Conservation (phyloP, 208 protist species). For the Leishmania lainsoni region DNA sequence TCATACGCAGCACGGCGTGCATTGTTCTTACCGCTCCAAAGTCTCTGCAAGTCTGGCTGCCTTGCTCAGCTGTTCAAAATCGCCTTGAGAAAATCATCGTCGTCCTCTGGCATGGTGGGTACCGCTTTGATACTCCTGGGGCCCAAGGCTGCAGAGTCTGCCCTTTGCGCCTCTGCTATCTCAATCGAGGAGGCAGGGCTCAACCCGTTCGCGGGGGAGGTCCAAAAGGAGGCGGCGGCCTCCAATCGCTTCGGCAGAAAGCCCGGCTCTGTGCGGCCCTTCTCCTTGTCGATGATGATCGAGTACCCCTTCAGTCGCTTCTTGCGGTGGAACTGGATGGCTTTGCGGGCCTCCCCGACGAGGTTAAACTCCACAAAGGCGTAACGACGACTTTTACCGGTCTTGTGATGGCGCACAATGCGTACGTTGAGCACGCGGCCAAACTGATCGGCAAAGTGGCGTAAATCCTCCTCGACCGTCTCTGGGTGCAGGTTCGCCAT, state of each 20-base stretch:
- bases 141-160: neutral
- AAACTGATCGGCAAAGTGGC: slow-evolving; percentile 84
- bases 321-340: slow-evolving; percentile 51
- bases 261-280: slow-evolving; percentile 54
- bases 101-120: slow-evolving; percentile 30
- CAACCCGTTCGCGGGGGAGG: neutral
- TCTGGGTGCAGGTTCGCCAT: slow-evolving; percentile 68
- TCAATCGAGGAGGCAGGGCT: neutral
- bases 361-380: slow-evolving; percentile 85
- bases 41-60: neutral
- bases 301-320: slow-evolving; percentile 64
- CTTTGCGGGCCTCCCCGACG: slow-evolving; percentile 65
- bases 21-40: neutral
- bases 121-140: neutral
- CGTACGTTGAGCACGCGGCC: slow-evolving; percentile 71
- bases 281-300: slow-evolving; percentile 74
- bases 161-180: neutral
- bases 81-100: slow-evolving; percentile 65
- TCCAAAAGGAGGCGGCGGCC: slow-evolving; percentile 19
- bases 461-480: slow-evolving; percentile 79
- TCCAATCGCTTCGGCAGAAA: slow-evolving; percentile 76
- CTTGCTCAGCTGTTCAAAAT: slow-evolving; percentile 58
- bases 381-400: slow-evolving; percentile 71
- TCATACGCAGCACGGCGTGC: neutral
- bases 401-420: slow-evolving; percentile 61